Conservation (phyloP, 2,329 filamentous ascomycete species). For the Xylariaceae sp. region DNA sequence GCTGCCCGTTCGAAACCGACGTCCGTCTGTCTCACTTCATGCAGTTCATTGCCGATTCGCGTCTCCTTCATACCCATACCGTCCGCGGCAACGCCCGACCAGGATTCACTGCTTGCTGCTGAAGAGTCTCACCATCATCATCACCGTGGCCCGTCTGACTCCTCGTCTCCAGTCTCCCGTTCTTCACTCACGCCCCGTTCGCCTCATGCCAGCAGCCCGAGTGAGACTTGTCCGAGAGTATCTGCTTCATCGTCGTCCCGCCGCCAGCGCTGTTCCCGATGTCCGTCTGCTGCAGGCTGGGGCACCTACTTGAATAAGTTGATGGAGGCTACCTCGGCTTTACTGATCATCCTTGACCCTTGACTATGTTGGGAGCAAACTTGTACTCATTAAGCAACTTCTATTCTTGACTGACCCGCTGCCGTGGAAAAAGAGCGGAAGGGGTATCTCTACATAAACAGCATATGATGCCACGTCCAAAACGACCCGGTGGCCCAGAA, state of each 20-base stretch:
- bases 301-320: slow-evolving; percentile 6
- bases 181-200: slow-evolving; percentile 1
- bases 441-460: neutral
- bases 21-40: slow-evolving; percentile 14
- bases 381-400: slow-evolving; percentile 28
- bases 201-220: slow-evolving; percentile 9
- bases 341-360: slow-evolving; percentile 30
- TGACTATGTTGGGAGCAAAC: slow-evolving; percentile 28
- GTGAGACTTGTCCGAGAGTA: slow-evolving; percentile 3
- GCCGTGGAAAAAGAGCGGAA: slow-evolving; percentile 1
- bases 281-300: slow-evolving; percentile 11
- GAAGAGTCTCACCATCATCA: neutral
- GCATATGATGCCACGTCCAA: slow-evolving; percentile 39
- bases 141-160: slow-evolving; percentile 6
- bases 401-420: slow-evolving; percentile 25
- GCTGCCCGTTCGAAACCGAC: slow-evolving; percentile 9
- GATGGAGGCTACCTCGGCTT: slow-evolving; percentile 16
- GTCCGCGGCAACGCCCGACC: slow-evolving; percentile 3
- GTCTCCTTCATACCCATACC: slow-evolving; percentile 8
- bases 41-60: slow-evolving; percentile 17
- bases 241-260: slow-evolving; percentile 7
- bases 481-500: slow-evolving; percentile 39
- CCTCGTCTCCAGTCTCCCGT: slow-evolving; percentile 1
- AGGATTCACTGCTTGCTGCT: slow-evolving; percentile 8
- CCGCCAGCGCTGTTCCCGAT: slow-evolving; percentile 2